Evolutionary conservation across 768 basidiomycete species (phyloP).

Genomic region (Lactarius akahatsu): DNA sequence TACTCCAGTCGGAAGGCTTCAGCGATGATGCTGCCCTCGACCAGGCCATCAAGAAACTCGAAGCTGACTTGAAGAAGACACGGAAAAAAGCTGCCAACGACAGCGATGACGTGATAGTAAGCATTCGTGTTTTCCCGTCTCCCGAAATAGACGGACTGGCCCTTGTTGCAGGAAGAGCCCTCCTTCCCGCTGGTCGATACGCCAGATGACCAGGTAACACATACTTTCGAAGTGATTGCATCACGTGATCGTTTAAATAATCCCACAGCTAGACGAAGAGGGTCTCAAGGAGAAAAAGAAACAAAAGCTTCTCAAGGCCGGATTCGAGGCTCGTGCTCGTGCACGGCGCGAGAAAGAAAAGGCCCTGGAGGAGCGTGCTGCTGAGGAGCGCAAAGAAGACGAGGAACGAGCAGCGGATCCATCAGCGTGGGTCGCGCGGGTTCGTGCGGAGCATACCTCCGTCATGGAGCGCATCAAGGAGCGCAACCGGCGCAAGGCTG

Average conservation of each 20-base stretch:
- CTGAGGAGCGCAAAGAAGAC: slow-evolving; percentile 64
- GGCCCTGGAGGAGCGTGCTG: slow-evolving; percentile 66
- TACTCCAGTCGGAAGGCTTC: slow-evolving; percentile 66
- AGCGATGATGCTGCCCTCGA: slow-evolving; percentile 78
- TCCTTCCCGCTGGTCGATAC: slow-evolving; percentile 89
- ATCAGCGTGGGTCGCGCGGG: slow-evolving; percentile 66
- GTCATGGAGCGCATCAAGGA: slow-evolving; percentile 86
- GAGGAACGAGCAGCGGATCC: slow-evolving; percentile 74
- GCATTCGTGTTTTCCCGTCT: slow-evolving; percentile 9
- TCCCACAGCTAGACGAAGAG: slow-evolving; percentile 76
- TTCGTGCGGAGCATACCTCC: slow-evolving; percentile 79
- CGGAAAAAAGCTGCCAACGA: slow-evolving; percentile 75
- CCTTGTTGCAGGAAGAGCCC: slow-evolving; percentile 58
- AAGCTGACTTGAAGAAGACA: slow-evolving; percentile 69
- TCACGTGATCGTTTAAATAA: neutral
- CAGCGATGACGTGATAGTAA: slow-evolving; percentile 58
- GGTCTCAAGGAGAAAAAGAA: slow-evolving; percentile 91
- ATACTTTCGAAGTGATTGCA: neutral
- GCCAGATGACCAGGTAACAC: slow-evolving; percentile 76
- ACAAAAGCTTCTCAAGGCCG: slow-evolving; percentile 90
- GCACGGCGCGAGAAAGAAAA: slow-evolving; percentile 84
- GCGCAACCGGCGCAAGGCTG: slow-evolving; percentile 72
- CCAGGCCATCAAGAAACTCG: slow-evolving; percentile 82
- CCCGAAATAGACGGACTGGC: neutral
- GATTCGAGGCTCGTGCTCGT: slow-evolving; percentile 86